Evolutionary conservation across 2,329 filamentous ascomycete species (phyloP).

Genomic region (Rutstroemia sp.): DNA sequence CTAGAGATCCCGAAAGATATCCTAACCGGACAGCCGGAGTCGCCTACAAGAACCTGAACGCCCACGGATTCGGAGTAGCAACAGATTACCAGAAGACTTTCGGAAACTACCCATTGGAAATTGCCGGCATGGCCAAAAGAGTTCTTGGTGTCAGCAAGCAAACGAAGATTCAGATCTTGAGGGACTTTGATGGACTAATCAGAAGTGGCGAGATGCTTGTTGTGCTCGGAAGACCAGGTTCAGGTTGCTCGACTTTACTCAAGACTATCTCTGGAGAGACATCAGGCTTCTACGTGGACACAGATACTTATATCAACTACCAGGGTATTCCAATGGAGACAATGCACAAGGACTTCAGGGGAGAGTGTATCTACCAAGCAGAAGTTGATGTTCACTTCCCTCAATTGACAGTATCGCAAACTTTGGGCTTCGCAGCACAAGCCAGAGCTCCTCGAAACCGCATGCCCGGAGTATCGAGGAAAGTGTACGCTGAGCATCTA

Average conservation of each 20-base stretch:
- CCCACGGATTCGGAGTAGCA: conserved; percentile 12
- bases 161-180: conserved; percentile 50
- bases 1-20: conserved; percentile 41
- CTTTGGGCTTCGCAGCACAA: conserved; percentile 64
- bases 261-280: conserved; percentile 50
- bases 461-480: conserved; percentile 52
- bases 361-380: conserved; percentile 67
- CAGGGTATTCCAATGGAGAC: conserved; percentile 43
- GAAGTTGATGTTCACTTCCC: conserved; percentile 72
- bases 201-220: conserved; percentile 60
- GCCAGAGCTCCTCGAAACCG: conserved; percentile 60
- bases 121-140: conserved; percentile 37
- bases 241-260: conserved; percentile 57
- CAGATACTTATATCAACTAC: conserved; percentile 50
- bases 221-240: conserved; percentile 59
- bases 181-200: conserved; percentile 56
- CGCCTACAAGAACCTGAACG: conserved; percentile 11
- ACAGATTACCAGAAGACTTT: conserved; percentile 49
- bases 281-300: conserved; percentile 47
- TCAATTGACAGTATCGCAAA: conserved; percentile 68
- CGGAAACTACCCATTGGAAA: conserved; percentile 51
- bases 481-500: conserved; percentile 43
- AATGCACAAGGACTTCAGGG: conserved; percentile 54
- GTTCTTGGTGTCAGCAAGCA: conserved; percentile 44
- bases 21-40: conserved; percentile 12